Base-by-base conservation (phyloP, 2,329 filamentous ascomycete genomes). In the Aspergillus piperis region DNA sequence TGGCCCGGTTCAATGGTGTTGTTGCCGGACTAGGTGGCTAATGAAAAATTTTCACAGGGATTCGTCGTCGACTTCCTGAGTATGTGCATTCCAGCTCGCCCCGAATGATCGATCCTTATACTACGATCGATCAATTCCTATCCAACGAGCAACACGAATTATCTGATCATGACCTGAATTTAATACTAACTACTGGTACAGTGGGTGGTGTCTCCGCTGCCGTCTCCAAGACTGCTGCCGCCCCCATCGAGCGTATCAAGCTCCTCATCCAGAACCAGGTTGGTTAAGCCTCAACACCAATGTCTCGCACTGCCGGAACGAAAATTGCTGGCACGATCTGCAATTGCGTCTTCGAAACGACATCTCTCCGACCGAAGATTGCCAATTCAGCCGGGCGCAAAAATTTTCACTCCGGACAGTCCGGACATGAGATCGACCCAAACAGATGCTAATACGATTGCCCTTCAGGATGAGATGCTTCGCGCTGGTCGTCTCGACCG, bases 181-280 rank as follows among this genome's bases (percentile, higher is more conserved):
- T 8, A 15, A 52, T 71, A 76, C 82, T 84, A 76, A 84, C 77
- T 57, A 62, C 73, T 71, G 74, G 78, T 17, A n/a, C 74, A 96
- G 92, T 99, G 95, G 95, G 95, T 90, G 95, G 95, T 97, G 90
- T 99, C 75, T 97, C 95, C 79, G 95, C 95, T 83, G 95, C 95
- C 83, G 93, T 99, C 90, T 99, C 95, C 81, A 99, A 99, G 92
- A 99, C 95, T 74, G 95, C 95, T 79, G 95, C 95, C 80, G 95
- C 95, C 84, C 95, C 95, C 84, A 99, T 99, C 77, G 95, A 99
- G 93, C 95, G 95, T 92, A 90, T 99, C 85, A 99, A 99, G 93
- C 95, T 99, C 80, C 91, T 99, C 79, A 96, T 99, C 86, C 95
- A 99, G 88, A 99, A 99, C 87, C 95, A 99, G 90, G 93, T 96